Evolutionary conservation across 257 asterid genomes (phyloP).

Genomic region (Fraxinus americana): DNA sequence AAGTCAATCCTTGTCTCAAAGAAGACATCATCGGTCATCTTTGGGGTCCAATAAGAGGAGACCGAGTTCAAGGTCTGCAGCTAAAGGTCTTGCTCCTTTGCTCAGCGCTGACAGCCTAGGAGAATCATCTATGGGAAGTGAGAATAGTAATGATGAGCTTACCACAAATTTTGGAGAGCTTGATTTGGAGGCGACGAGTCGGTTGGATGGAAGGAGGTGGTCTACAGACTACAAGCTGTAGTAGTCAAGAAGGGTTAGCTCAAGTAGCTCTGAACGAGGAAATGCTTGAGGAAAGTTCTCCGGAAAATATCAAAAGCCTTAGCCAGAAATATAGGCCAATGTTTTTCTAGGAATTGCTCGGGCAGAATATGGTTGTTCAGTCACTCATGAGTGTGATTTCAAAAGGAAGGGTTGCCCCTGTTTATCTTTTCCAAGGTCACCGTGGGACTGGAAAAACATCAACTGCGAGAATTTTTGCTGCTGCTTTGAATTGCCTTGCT

Average conservation of each 20-base stretch:
- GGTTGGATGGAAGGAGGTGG: conserved; percentile 85
- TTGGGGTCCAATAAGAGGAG: conserved; percentile 64
- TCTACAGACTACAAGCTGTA: conserved; percentile 60
- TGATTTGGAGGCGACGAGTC: conserved; percentile 82
- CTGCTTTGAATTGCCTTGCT: conserved; percentile 90
- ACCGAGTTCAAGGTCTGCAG: conserved; percentile 43
- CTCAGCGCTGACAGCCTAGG: conserved; percentile 50
- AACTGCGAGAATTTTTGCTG: conserved; percentile 78
- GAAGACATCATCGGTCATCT: conserved; percentile 55
- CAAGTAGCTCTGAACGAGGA: no score
- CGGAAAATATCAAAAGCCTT: conserved; percentile 69
- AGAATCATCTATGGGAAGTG: conserved; percentile 63
- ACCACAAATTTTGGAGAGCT: conserved; percentile 74
- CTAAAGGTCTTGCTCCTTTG: conserved; percentile 73
- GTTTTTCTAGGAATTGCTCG: conserved; percentile 81
- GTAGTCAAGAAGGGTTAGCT: conserved; percentile 70
- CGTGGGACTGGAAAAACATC: conserved; percentile 98
- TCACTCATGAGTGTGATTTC: conserved; percentile 71
- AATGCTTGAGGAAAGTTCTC: conserved; percentile 51
- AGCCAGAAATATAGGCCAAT: conserved; percentile 88
- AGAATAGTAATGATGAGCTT: conserved; percentile 68
- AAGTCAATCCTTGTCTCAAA: conserved; percentile 49
- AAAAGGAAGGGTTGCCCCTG: conserved; percentile 70
- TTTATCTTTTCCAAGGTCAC: conserved; percentile 93
- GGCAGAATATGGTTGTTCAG: conserved; percentile 81